Percentiles rank a stretch among this genome's conserved stretches.
These are phyloP conservation scores for Termitomyces sp. DNA, from an alignment of 768 basidiomycete genomes.

Conservation along the genomic window DNA sequence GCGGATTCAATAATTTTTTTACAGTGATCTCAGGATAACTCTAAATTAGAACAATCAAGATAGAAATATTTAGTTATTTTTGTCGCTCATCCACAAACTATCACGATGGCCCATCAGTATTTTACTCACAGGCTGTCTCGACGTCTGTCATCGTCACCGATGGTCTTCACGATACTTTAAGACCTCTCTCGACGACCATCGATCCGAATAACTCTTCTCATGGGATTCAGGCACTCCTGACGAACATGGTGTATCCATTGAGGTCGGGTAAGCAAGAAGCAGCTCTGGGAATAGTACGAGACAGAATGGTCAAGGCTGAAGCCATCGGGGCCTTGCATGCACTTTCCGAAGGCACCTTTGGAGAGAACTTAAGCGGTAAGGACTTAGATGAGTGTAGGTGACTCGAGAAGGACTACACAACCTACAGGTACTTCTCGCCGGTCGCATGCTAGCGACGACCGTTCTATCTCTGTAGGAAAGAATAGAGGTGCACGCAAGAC, in stretches of 20 bases:
- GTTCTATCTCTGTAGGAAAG: not conserved
- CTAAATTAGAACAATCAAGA: not conserved
- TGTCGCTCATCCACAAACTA: not conserved
- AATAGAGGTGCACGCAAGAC: not conserved
- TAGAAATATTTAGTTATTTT: conserved; percentile 4
- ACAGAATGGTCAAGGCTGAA: not conserved
- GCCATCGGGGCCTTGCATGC: not conserved
- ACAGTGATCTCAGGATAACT: not conserved
- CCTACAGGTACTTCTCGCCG: not conserved
- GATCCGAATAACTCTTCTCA: not conserved
- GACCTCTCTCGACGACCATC: not conserved
- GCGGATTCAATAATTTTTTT: not conserved
- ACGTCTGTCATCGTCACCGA: not conserved
- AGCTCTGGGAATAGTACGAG: not conserved
- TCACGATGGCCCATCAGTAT: conserved; percentile 1
- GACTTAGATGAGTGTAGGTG: not conserved
- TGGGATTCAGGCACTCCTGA: not conserved
- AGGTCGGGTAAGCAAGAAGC: not conserved
- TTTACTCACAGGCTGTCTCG: conserved; percentile 5
- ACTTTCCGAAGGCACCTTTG: not conserved
- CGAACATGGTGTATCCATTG: not conserved
- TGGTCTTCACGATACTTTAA: not conserved
- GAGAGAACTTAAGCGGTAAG: not conserved
- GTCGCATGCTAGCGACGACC: not conserved
- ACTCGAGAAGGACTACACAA: not conserved